Evolutionary conservation across 2,329 filamentous ascomycete genomes (phyloP), one percentile per base, ranked within the genome.

Genomic region (Fusarium hostae): DNA sequence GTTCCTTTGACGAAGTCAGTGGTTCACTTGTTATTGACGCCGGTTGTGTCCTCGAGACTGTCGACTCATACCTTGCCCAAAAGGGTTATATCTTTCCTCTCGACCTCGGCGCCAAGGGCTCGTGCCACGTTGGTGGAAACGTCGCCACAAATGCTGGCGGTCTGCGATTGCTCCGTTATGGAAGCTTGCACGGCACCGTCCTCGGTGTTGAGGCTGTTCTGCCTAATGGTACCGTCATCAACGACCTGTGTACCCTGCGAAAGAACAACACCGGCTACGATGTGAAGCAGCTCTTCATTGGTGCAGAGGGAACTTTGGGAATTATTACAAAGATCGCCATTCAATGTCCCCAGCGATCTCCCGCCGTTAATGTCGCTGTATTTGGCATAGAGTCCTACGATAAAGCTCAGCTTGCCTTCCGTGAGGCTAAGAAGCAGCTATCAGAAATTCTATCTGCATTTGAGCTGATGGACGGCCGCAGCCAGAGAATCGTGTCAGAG

Each of bases 211-310:
- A 99, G 84, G 96, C 92, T 24, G 97, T 99, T 12, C 86, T 99
- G 43, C 94, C 96, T 2, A 94, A 99, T 79, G 96, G 96, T 59
- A 98, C 94, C 10, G 88, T 99, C 74, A 87, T 99, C 48, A 91
- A 98, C 76, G 94, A 98, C 76, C 89, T 99, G 35, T 92, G 90
- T 75, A 95, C 89, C 66, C 86, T 99, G 63, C 90, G 96, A 74
- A 99, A 99, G 86, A 98, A 99, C 86, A 99, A 99, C 84, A 99
- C 96, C 4, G 96, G 96, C 32, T 99, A 98, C 82, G 97, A 99
- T 80, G 83, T 98, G 63, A 98, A 98, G 85, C 95, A 98, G 82
- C 88, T 98, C 39, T 98, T 99, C 81, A 97, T 99, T 77, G 96
- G 96, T 48, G 93, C 91, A 35, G 96, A 99, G 82, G 96, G 96